Conservation (phyloP, 1,284 basidiomycete species). For the Boletus hoseneyae region DNA sequence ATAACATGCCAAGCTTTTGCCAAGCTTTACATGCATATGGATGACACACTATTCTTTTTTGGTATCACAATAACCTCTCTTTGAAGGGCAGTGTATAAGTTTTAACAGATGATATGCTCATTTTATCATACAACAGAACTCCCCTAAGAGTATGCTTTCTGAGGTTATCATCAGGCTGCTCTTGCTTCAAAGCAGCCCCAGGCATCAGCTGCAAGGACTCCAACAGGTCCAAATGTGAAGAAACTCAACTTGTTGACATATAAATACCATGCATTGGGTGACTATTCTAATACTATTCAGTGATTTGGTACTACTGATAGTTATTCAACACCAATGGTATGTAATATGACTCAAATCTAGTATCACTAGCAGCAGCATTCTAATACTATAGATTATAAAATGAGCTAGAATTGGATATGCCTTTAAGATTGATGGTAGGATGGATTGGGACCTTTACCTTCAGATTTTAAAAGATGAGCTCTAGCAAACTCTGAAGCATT, state of each 20-base stretch:
- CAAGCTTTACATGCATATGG: constrained; percentile 34
- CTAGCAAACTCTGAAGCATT: too few relatives aligned
- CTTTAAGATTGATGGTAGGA: too few relatives aligned
- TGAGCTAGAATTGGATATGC: too few relatives aligned
- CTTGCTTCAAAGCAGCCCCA: constrained; percentile 1
- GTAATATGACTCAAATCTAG: too few relatives aligned
- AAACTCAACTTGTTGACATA: constrained; percentile 27
- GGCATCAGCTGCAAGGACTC: neutral
- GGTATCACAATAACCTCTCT: constrained; percentile 3
- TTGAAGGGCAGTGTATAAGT: neutral
- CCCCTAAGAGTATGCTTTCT: constrained; percentile 1
- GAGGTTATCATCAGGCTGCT: neutral
- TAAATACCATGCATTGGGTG: constrained; percentile 34
- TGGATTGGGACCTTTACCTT: too few relatives aligned
- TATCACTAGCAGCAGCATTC: too few relatives aligned
- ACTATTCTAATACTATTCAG: constrained; percentile 30
- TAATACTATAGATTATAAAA: constrained; percentile 12
- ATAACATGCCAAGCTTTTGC: constrained; percentile 33
- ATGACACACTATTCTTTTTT: constrained; percentile 24
- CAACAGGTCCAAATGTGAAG: constrained; percentile 1
- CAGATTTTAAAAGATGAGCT: too few relatives aligned
- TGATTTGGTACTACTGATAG: constrained; percentile 34
- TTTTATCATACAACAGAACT: constrained; percentile 5
- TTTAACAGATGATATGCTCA: neutral
- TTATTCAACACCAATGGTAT: constrained; percentile 31